These are phyloP conservation scores for Epichloe aotearoae DNA, from an alignment of 2,329 filamentous ascomycete genomes.

Conservation along the genomic window DNA sequence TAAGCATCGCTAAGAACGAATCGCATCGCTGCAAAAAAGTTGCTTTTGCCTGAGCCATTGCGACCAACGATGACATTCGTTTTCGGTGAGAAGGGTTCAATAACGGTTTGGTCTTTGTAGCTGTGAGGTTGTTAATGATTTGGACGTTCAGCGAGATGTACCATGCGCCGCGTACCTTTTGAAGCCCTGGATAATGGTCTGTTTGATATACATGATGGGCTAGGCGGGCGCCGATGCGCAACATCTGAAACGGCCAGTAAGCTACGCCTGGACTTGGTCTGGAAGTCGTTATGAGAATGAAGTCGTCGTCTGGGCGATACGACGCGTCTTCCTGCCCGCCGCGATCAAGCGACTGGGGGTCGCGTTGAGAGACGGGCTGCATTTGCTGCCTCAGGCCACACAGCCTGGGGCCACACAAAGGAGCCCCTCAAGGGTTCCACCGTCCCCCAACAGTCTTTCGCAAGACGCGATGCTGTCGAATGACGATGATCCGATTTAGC, in stretches of 20 bases:
- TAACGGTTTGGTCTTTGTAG: conserved; percentile 99
- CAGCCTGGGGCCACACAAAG: no score
- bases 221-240: conserved; percentile 25
- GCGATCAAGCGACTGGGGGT: conserved; percentile 1
- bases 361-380: conserved; percentile 4
- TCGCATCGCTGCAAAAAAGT: conserved; percentile 97
- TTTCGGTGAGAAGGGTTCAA: conserved; percentile 93
- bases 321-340: conserved; percentile 4
- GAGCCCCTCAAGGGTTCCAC: no score
- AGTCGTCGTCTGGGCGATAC: not conserved
- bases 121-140: conserved; percentile 31
- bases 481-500: no score
- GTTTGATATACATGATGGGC: conserved; percentile 87
- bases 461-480: no score
- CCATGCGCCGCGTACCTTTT: conserved; percentile 61
- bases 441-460: no score
- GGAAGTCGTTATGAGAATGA: not conserved
- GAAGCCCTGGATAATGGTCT: conserved; percentile 99
- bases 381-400: conserved; percentile 4
- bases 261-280: conserved; percentile 10
- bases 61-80: conserved; percentile 98
- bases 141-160: not conserved
- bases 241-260: conserved; percentile 17
- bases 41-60: conserved; percentile 98
- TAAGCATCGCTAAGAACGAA: conserved; percentile 98